phyloP scores from a whole-genome alignment of 1,284 basidiomycete species.

The Pholiota adiposa region DNA sequence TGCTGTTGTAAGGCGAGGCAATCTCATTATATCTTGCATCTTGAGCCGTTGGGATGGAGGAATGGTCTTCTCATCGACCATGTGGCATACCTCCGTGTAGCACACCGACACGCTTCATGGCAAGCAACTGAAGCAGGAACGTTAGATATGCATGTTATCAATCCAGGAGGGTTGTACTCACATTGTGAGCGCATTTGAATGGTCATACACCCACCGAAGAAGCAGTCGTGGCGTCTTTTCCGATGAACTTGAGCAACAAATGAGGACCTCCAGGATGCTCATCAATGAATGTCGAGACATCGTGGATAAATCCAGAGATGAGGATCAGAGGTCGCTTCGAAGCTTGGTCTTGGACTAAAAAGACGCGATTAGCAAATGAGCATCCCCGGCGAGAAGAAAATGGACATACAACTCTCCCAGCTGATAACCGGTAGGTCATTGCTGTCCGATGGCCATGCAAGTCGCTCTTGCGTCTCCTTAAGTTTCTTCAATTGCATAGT shows the following conservation, averaged over 20 bases:
- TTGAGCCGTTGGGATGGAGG: slow-evolving; percentile 74
- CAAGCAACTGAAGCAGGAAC: slow-evolving; percentile 41
- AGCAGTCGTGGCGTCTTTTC: slow-evolving; percentile 90
- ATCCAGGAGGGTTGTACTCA: slow-evolving; percentile 36
- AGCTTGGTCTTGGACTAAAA: slow-evolving; percentile 73
- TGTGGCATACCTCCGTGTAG: slow-evolving; percentile 77
- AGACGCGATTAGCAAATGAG: slow-evolving; percentile 5
- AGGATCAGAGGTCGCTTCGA: slow-evolving; percentile 80
- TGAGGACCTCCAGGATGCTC: slow-evolving; percentile 84
- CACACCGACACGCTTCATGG: slow-evolving; percentile 91
- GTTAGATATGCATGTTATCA: slow-evolving; percentile 1
- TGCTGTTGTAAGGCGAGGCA: slow-evolving; percentile 48
- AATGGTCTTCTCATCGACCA: slow-evolving; percentile 58
- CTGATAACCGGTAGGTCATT: slow-evolving; percentile 81
- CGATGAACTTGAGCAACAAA: slow-evolving; percentile 71
- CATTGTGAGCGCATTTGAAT: slow-evolving; percentile 93
- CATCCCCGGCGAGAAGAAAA: neutral
- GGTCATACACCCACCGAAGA: slow-evolving; percentile 96
- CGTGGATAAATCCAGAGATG: slow-evolving; percentile 91
- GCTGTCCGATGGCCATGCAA: slow-evolving; percentile 81
- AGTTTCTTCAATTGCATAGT: slow-evolving; percentile 92
- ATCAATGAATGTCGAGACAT: slow-evolving; percentile 84
- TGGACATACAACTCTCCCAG: slow-evolving; percentile 83
- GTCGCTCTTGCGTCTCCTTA: slow-evolving; percentile 67
- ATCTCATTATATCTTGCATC: slow-evolving; percentile 70